Evolutionary conservation across 1,284 basidiomycete species (phyloP), one percentile per base, ranked within the genome.

Genomic region (Butyriboletus appendiculatus): DNA sequence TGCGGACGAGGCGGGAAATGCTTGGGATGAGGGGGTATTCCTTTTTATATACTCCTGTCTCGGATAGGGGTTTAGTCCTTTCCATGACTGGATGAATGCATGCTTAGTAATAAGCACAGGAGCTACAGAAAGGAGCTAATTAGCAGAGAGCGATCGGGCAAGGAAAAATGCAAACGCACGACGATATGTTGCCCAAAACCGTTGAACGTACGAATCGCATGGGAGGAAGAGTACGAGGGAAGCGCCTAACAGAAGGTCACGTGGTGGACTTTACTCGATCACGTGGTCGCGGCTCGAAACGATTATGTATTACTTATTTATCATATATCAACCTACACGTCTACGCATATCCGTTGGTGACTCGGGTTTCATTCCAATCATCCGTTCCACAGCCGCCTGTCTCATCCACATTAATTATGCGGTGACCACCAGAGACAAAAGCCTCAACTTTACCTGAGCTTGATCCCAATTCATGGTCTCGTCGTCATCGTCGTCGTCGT

Each of bases 381-480:
- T 84, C 15, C 80, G 76, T 65, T 87, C 84, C 1, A 85, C 79
- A 12, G 77, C 78, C 11, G 80, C 82, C 80, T 84, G 59, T 26
- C 15, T 33, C 18, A 28, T 26, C 3, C 42, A 37, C 4, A 6
- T 62, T 14, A 56, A 15, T 14, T 14, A 42, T 22, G 15, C 50
- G 9, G 4, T 9, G 8, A 32, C 33, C 2, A 7, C 10, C 24
- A 26, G 14, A 16, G n/a, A 37, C 5, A 30, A 40, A 6, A 7
- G 14, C 14, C 32, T 4, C 10, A 5, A 28, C 2, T 65, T 51
- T 59, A 82, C 82, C 77, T 88, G 85, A 28, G 79, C 81, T 60
- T 85, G 77, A 63, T 87, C 86, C 84, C 82, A 86, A 53, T 85
- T 82, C 60, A 81, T 78, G 22, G 76, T 76, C n/a, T 81, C 71